Evolutionary conservation across 2,329 filamentous ascomycete species (phyloP).

Genomic region (Colletotrichum liriopes): DNA sequence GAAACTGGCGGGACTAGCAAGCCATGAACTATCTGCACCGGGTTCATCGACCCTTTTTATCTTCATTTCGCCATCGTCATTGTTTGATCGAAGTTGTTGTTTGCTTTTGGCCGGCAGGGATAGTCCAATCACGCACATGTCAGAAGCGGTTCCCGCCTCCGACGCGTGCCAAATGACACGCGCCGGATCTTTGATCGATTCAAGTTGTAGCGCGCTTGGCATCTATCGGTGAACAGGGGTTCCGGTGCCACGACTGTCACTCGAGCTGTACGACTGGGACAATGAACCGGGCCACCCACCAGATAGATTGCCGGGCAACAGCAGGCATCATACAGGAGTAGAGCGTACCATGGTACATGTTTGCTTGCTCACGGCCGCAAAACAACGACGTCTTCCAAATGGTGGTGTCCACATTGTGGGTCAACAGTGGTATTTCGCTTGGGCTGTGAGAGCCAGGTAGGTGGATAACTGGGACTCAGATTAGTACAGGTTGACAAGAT

Average conservation of each 20-base stretch:
- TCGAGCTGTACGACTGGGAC: neutral
- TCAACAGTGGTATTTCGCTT: neutral
- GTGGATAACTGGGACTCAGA: neutral
- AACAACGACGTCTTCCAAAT: neutral
- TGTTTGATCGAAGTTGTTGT: neutral
- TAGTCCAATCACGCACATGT: neutral
- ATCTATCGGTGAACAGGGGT: neutral
- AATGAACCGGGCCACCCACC: neutral
- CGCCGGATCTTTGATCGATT: neutral
- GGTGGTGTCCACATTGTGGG: slow-evolving; percentile 8
- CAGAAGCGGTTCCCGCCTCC: neutral
- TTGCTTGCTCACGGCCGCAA: neutral
- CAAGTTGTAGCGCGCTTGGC: slow-evolving; percentile 7
- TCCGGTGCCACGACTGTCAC: neutral
- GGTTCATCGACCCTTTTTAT: neutral
- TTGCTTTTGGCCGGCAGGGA: neutral
- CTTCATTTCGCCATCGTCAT: neutral
- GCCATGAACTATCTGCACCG: neutral
- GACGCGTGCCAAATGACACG: neutral
- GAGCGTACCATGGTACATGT: neutral
- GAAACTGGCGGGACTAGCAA: neutral
- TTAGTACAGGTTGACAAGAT: neutral
- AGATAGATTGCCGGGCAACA: neutral
- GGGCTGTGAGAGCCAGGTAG: neutral
- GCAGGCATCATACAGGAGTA: neutral